A percentile compares a stretch with the other conserved stretches of the same genome.
phyloP scores from a whole-genome alignment of 2,329 filamentous ascomycete species.

The Penicillium sp. region DNA sequence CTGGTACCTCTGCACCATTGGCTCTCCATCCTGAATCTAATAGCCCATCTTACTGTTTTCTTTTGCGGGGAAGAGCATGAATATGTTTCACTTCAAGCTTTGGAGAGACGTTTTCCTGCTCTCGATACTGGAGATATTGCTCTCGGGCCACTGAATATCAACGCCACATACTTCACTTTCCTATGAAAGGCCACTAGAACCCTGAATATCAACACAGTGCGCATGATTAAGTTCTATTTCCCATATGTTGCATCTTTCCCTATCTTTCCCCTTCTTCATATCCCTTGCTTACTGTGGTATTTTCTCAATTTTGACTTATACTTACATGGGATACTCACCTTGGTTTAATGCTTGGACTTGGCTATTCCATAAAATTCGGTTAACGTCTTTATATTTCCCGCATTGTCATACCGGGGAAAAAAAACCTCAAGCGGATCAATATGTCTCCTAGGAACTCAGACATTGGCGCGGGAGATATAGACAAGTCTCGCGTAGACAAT shows the following conservation, averaged over 20 bases:
- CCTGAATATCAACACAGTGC: no score
- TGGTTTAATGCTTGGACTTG: not conserved
- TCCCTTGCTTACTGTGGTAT: conserved; percentile 4
- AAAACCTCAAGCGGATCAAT: not conserved
- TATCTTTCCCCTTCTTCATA: conserved; percentile 7
- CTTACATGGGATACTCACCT: not conserved
- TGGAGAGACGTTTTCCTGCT: not conserved
- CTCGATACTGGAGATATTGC: not conserved
- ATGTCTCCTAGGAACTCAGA: conserved; percentile 21
- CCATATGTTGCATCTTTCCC: no score
- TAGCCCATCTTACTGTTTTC: no score
- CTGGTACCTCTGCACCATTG: no score
- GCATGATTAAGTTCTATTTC: no score
- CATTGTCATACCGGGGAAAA: not conserved
- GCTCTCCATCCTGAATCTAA: no score
- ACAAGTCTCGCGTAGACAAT: conserved; percentile 27
- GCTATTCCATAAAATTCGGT: no score
- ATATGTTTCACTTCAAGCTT: not conserved
- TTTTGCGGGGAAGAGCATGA: not conserved
- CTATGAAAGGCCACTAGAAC: not conserved
- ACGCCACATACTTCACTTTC: conserved; percentile 2
- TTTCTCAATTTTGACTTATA: not conserved
- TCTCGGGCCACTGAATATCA: not conserved
- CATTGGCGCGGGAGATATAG: conserved; percentile 18
- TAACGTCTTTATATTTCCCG: not conserved